phyloP scores from a whole-genome alignment of 2,329 filamentous ascomycete species.

The Exophiala phaeomuriformis region DNA sequence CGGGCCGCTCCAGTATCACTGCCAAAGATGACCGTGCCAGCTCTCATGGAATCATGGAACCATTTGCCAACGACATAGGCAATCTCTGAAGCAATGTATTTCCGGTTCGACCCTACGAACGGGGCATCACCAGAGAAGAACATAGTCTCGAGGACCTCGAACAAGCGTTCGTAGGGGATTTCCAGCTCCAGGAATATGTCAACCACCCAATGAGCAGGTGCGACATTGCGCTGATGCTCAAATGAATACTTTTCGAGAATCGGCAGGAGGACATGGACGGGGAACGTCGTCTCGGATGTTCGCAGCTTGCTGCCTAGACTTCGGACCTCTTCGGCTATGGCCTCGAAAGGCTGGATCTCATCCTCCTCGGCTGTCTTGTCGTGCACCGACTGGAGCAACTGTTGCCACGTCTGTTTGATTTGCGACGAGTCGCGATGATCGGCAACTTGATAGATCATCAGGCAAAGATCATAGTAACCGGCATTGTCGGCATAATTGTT shows the following conservation, averaged over 20 bases:
- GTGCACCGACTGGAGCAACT: constrained; percentile 68
- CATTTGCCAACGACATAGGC: constrained; percentile 55
- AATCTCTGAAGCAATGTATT: constrained; percentile 54
- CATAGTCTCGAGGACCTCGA: constrained; percentile 57
- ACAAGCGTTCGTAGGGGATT: constrained; percentile 54
- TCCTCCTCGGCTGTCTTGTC: constrained; percentile 42
- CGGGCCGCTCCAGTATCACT: constrained; percentile 51
- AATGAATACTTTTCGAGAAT: constrained; percentile 50
- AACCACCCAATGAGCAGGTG: constrained; percentile 52
- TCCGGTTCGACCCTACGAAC: constrained; percentile 52
- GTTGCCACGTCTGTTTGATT: constrained; percentile 76
- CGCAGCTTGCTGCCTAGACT: constrained; percentile 50
- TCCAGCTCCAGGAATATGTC: constrained; percentile 59
- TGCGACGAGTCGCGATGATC: constrained; percentile 84
- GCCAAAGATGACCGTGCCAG: constrained; percentile 52
- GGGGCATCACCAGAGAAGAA: constrained; percentile 62
- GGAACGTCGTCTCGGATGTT: constrained; percentile 51
- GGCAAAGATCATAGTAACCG: constrained; percentile 85
- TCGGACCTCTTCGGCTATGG: constrained; percentile 48
- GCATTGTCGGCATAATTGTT: constrained; percentile 86
- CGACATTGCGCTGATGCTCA: constrained; percentile 43
- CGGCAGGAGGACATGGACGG: constrained; percentile 46
- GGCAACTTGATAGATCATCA: constrained; percentile 84
- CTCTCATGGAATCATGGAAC: constrained; percentile 51
- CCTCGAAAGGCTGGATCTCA: constrained; percentile 42